Evolutionary conservation across 768 basidiomycete species (phyloP).

Genomic region (Psilocybe azurescens): DNA sequence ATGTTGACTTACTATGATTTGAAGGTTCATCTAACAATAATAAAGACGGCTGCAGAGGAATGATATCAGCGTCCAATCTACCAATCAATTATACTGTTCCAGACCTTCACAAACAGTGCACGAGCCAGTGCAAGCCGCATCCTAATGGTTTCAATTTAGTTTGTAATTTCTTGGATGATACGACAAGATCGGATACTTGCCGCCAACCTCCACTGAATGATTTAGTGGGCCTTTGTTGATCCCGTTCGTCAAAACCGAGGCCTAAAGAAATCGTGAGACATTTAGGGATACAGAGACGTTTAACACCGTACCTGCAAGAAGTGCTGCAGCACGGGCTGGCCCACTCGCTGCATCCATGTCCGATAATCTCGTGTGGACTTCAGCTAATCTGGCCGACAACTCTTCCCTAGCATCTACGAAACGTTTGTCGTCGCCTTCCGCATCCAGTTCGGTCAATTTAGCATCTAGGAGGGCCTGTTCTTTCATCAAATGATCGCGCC

Average conservation of each 20-base stretch:
- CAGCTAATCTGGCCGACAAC: constrained; percentile 77
- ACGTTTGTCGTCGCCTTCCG: constrained; percentile 76
- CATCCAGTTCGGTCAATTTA: constrained; percentile 73
- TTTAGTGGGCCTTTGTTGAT: constrained; percentile 83
- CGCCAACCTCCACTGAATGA: constrained; percentile 98
- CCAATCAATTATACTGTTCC: not conserved
- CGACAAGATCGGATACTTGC: constrained; percentile 39
- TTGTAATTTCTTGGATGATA: not conserved
- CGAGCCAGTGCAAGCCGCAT: constrained; percentile 97
- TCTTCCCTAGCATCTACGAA: constrained; percentile 90
- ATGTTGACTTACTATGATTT: constrained; percentile 79
- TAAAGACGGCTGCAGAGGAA: constrained; percentile 58
- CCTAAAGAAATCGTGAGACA: constrained; percentile 45
- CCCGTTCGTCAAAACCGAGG: constrained; percentile 88
- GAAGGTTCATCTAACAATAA: constrained; percentile 93
- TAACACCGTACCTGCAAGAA: constrained; percentile 71
- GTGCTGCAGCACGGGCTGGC: constrained; percentile 88
- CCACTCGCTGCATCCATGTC: constrained; percentile 99
- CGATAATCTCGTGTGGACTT: constrained; percentile 88
- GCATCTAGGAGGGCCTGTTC: constrained; percentile 83
- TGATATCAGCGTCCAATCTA: not conserved
- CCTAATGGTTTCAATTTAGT: constrained; percentile 40
- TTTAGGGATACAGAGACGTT: not conserved
- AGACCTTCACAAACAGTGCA: constrained; percentile 93
- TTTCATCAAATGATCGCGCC: constrained; percentile 90